Base-by-base conservation (phyloP, 2,329 filamentous ascomycete genomes). In the Diaporthe helianthi region DNA sequence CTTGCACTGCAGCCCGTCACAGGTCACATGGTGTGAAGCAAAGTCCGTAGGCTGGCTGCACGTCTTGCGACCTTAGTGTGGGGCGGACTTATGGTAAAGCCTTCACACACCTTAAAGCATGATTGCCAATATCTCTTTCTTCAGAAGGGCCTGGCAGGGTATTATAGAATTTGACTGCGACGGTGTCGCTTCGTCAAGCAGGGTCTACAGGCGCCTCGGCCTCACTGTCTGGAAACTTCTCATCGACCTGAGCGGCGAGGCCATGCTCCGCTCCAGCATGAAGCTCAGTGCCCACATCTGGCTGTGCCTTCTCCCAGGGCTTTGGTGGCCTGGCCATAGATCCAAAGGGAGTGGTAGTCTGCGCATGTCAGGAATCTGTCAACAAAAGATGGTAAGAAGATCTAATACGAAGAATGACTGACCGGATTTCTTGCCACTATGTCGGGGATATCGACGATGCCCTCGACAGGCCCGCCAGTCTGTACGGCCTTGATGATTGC, bases 401-500 rank as follows among this genome's bases (percentile, higher is more conserved):
- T 6, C 6, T 22, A 19, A 10, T 22, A 38, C 4, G 13, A 41
- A 22, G 17, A 44, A 8, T 9, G 19, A 76, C 84, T 86, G 71
- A 92, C 90, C 71, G 93, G 87, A 5, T 91, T 91, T 66, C 89
- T 85, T 24, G 94, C 83, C 6, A 97, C 83, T 0, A 91, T 96
- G 73, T 93, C 88, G 5, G 94, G 93, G 65, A 98, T 95, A 72
- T 97, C 89, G 74, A 90, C 90, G 76, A 98, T 97, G 0, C 94
- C 94, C 1, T 94, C 93, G 52, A 98, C 91, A 0, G 92, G 90
- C 74, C 93, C 89, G 65, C 93, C 93, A 33, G 89, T 90, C 29
- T 93, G 92, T 66, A 98, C 92, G 67, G 97, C 87, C 75, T 93
- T 91, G 67, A 97, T 90, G 71, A 98, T 93, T 73, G 95, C 90